phyloP scores from a whole-genome alignment of 1,284 basidiomycete species.

The Ustilago trichophora region DNA sequence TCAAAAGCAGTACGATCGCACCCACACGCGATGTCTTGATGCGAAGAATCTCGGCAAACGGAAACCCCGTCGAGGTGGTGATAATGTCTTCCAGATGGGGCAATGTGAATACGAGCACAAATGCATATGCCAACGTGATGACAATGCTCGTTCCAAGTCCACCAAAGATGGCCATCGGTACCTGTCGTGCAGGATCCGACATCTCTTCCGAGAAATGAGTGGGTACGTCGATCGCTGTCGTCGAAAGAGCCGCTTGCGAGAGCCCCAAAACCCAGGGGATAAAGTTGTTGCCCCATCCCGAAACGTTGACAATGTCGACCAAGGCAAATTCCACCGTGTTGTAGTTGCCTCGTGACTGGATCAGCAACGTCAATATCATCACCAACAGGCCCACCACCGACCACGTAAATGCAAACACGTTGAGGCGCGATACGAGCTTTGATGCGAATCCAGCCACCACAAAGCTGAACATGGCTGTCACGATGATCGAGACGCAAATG shows the following conservation, averaged over 20 bases:
- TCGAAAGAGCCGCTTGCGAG: constrained; percentile 27
- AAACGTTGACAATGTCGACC: constrained; percentile 24
- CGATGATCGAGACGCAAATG: constrained; percentile 5
- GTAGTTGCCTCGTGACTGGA: constrained; percentile 23
- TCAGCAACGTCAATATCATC: constrained; percentile 17
- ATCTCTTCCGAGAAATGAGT: constrained; percentile 40
- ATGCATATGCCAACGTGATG: constrained; percentile 18
- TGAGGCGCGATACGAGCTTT: constrained; percentile 13
- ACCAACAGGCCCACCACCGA: constrained; percentile 19
- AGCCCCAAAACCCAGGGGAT: constrained; percentile 29
- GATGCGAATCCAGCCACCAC: constrained; percentile 9
- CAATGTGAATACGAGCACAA: constrained; percentile 31
- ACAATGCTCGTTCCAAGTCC: constrained; percentile 12
- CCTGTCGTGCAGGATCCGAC: constrained; percentile 11
- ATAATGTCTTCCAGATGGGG: constrained; percentile 14
- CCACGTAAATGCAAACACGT: constrained; percentile 28
- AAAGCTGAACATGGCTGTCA: constrained; percentile 2
- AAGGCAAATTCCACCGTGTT: constrained; percentile 31
- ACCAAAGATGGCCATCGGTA: constrained; percentile 26
- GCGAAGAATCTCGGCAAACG: constrained; percentile 28
- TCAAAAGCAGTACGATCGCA: constrained; percentile 26
- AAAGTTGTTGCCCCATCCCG: constrained; percentile 29
- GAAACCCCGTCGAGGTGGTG: constrained; percentile 28
- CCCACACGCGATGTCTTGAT: constrained; percentile 20
- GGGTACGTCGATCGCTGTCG: constrained; percentile 26